Evolutionary conservation across 2,329 filamentous ascomycete species (phyloP).

Genomic region (Xylaria sp.): DNA sequence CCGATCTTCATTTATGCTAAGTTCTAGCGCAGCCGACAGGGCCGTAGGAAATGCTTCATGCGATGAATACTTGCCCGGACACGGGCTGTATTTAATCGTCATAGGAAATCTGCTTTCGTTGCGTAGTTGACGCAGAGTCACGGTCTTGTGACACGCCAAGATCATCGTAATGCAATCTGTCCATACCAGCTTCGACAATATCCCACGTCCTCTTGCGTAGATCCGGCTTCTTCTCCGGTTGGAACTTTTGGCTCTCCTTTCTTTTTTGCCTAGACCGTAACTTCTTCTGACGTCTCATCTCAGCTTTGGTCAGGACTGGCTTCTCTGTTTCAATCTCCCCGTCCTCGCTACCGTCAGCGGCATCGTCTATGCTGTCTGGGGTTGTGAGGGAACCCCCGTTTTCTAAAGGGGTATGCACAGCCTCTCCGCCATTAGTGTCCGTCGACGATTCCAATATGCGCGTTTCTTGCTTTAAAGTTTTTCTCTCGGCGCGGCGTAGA

Average conservation of each 20-base stretch:
- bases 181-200: slow-evolving; percentile 70
- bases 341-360: slow-evolving; percentile 47
- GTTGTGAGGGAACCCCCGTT: slow-evolving; percentile 6
- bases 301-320: slow-evolving; percentile 44
- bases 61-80: background rate
- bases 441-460: slow-evolving; percentile 27
- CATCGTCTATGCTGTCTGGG: slow-evolving; percentile 37
- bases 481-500: slow-evolving; percentile 66
- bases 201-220: slow-evolving; percentile 76
- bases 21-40: slow-evolving; percentile 4
- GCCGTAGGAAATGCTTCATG: background rate
- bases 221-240: slow-evolving; percentile 65
- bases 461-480: slow-evolving; percentile 45
- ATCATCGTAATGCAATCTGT: slow-evolving; percentile 70
- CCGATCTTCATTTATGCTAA: background rate
- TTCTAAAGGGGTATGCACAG: slow-evolving; percentile 9
- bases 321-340: slow-evolving; percentile 51
- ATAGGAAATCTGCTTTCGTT: slow-evolving; percentile 61
- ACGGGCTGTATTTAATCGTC: slow-evolving; percentile 53
- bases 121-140: slow-evolving; percentile 47
- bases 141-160: slow-evolving; percentile 44
- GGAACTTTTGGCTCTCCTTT: slow-evolving; percentile 54
- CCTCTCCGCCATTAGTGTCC: slow-evolving; percentile 17
- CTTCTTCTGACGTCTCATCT: slow-evolving; percentile 50
- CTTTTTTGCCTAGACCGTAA: slow-evolving; percentile 54